These are phyloP conservation scores for Cladophialophora psammophila DNA, from an alignment of 2,329 filamentous ascomycete genomes.

Conservation along the genomic window DNA sequence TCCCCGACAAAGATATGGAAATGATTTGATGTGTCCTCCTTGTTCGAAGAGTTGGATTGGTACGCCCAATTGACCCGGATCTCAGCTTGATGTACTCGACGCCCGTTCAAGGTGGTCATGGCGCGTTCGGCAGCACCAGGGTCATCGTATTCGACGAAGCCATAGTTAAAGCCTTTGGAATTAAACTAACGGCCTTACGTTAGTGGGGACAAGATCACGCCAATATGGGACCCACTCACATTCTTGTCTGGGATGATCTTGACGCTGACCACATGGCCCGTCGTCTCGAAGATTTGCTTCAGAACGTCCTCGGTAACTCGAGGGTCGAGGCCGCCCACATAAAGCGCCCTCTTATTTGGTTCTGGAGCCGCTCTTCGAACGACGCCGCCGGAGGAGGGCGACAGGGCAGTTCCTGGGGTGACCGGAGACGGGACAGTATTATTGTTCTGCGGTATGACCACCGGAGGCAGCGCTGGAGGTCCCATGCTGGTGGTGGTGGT, in stretches of 20 bases:
- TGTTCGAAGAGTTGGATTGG: constrained; percentile 90
- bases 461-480: constrained; percentile 82
- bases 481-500: constrained; percentile 65
- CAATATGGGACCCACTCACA: constrained; percentile 65
- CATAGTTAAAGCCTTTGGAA: constrained; percentile 98
- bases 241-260: constrained; percentile 99
- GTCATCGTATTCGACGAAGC: constrained; percentile 98
- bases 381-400: constrained; percentile 82
- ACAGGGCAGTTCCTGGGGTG: constrained; percentile 81
- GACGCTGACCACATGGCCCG: constrained; percentile 95
- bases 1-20: constrained; percentile 99
- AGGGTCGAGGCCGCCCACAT: constrained; percentile 93
- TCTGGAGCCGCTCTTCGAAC: constrained; percentile 91
- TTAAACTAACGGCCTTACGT: constrained; percentile 54
- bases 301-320: constrained; percentile 95
- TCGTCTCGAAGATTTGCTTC: constrained; percentile 98
- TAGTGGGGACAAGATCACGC: background rate
- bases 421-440: constrained; percentile 94
- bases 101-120: constrained; percentile 95
- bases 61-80: constrained; percentile 99
- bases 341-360: constrained; percentile 97
- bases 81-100: constrained; percentile 94
- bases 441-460: constrained; percentile 91
- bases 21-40: constrained; percentile 97
- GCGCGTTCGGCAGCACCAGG: constrained; percentile 94